Conservation (phyloP, 75 land plant genomes). For the Pseudotsuga menziesii region DNA sequence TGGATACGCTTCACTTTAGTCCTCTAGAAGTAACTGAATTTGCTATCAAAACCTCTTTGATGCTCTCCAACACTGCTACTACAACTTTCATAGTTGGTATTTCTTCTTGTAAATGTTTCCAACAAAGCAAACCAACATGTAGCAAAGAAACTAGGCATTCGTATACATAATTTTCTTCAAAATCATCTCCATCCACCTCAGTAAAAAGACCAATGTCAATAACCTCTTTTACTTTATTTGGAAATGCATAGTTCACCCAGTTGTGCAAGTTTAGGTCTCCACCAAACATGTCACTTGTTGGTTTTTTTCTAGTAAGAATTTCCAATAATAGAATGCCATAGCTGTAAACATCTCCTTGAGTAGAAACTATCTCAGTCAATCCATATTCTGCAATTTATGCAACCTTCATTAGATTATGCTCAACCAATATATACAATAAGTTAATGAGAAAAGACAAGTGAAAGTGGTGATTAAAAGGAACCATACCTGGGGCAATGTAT, state of each 20-base stretch:
- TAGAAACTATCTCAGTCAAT: conserved; percentile 10
- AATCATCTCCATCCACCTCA: background rate
- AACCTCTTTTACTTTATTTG: background rate
- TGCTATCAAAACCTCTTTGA: background rate
- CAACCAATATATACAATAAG: background rate
- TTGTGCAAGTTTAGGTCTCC: background rate
- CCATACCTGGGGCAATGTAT: conserved; percentile 2
- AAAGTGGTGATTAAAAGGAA: background rate
- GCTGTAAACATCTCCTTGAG: conserved; percentile 32
- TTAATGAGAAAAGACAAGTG: background rate
- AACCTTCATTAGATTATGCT: background rate
- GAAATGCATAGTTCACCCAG: background rate
- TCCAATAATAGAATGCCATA: conserved; percentile 30
- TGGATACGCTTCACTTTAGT: background rate
- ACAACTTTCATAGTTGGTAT: conserved; percentile 36
- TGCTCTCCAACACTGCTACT: background rate
- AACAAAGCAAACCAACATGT: conserved; percentile 20
- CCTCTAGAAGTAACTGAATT: background rate
- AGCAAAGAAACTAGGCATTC: background rate
- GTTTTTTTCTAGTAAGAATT: conserved; percentile 12
- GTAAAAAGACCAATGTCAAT: background rate
- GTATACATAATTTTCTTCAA: background rate
- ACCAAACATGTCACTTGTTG: background rate
- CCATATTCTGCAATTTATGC: conserved; percentile 18
- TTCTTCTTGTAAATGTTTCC: conserved; percentile 21